phyloP scores from a whole-genome alignment of 202 grass and related monocot species.

The Zoysia matrella region DNA sequence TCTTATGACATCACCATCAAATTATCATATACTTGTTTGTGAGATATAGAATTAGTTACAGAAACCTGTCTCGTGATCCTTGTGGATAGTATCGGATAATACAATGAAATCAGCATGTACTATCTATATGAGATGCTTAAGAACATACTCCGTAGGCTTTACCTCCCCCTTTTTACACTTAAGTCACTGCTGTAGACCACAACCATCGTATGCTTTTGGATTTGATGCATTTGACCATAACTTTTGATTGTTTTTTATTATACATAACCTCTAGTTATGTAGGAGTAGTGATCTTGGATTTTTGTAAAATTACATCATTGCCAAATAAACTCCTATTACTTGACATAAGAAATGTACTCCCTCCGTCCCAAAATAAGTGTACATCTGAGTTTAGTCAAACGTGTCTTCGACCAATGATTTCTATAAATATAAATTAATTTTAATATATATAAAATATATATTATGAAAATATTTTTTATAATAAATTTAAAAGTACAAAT shows the following conservation, averaged over 20 bases:
- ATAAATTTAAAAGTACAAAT: too few relatives aligned
- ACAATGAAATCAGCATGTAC: conserved; percentile 21
- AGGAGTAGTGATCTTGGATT: conserved; percentile 8
- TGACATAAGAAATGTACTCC: background rate
- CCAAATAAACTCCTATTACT: conserved; percentile 19
- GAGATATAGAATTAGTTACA: background rate
- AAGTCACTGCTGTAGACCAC: background rate
- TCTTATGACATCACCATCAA: conserved; percentile 39
- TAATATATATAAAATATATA: too few relatives aligned
- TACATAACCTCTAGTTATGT: background rate
- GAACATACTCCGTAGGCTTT: background rate
- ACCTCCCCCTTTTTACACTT: background rate
- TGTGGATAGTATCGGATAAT: background rate
- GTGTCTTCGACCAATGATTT: too few relatives aligned
- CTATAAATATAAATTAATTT: too few relatives aligned
- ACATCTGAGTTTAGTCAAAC: too few relatives aligned
- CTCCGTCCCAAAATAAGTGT: too few relatives aligned
- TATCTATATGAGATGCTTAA: background rate
- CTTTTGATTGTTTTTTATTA: conserved; percentile 14
- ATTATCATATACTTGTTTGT: conserved; percentile 26
- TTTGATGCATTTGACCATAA: conserved; percentile 14
- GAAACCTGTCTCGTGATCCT: conserved; percentile 17
- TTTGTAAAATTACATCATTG: conserved; percentile 6
- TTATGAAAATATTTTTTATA: too few relatives aligned
- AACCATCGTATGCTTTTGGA: conserved; percentile 1